Base-by-base conservation (phyloP, 202 grass and related monocot genomes). In the Saccharum hybrid region DNA sequence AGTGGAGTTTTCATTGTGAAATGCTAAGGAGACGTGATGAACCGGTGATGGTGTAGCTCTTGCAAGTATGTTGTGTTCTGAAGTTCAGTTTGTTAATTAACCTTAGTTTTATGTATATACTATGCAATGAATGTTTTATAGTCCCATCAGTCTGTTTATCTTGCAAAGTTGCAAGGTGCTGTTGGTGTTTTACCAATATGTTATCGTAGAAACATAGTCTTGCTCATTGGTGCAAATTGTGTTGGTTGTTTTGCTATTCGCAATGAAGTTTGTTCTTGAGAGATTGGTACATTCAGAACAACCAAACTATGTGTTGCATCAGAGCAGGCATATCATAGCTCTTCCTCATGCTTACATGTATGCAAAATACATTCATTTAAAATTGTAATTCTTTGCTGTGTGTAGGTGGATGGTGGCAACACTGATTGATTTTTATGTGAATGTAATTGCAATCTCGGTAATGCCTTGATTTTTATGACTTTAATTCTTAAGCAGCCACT, bases 311-410 rank as follows among this genome's bases (percentile, higher is more conserved):
- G 0, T 76, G 2, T 71, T 57, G 37, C 56, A 37, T 39, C 6
- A 37, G 54, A 57, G 14, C 75, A 37, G 2, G 14, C 19, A 59
- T n/a, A 39, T 39, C 8, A 30, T 30, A 2, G 49, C 33, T 59
- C 1, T 85, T 81, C 3, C 14, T 8, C 45, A 75, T 67, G 65
- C 12, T 62, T 86, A 49, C 60, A 30, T 72, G 7, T 72, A 74
- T 61, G 7, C 43, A 30, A 76, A n/a, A 42, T n/a, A n/a, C n/a
- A n/a, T n/a, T n/a, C n/a, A n/a, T n/a, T n/a, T n/a, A n/a, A n/a
- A n/a, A n/a, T n/a, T n/a, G n/a, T n/a, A n/a, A n/a, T n/a, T n/a
- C n/a, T n/a, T n/a, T n/a, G n/a, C n/a, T n/a, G n/a, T n/a, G n/a
- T n/a, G n/a, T n/a, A n/a, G n/a, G n/a, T n/a, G n/a, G n/a, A n/a